Evolutionary conservation across 768 basidiomycete species (phyloP), one percentile per base, ranked within the genome.

Genomic region (Termitomyces sp.): DNA sequence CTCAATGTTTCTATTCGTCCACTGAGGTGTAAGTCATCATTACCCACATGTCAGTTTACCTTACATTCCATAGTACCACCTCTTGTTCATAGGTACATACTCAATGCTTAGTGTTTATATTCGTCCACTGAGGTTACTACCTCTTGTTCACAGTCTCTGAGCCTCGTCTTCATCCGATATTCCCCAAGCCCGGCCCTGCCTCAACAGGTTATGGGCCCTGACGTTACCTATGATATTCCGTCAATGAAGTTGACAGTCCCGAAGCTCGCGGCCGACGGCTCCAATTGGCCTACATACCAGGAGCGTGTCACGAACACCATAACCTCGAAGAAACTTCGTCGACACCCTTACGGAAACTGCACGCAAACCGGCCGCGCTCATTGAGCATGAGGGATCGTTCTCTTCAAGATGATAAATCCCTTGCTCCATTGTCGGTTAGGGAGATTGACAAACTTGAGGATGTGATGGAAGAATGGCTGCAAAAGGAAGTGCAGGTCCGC

Each of bases 281-380:
- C 64, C 23, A 73, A 73, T 45, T 73, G 72, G 69, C 40, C 57
- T 0, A 66, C 46, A 11, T 72, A 70, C 64, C 63, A 65, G 28
- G 66, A 66, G 3, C 52, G 53, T 11, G 58, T 63, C 14, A 21
- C 60, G 21, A 69, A 69, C 49, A 42, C 63, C n/a, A 30, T 70
- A n/a, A 23, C 7, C 4, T n/a, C 41, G 2, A 42, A 42, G 41
- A 42, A 42, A 19, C 42, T 43, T 43, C n/a, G 19, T 2, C 19
- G 19, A 6, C 42, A 61, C n/a, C 42, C 9, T 61, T 63, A 21
- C 23, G 16, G 70, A 71, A 21, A 67, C 56, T 21, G 59, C 57
- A 6, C 55, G 46, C 34, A 58, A 59, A 55, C 71, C 67, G 11
- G 46, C 27, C 0, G 54, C 56, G 10, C 48, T 63, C 21, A 39